Percentiles rank a stretch among this genome's conserved stretches.
Evolutionary conservation across 1,284 basidiomycete species (phyloP).

Genomic region (Peniophora sp.): DNA sequence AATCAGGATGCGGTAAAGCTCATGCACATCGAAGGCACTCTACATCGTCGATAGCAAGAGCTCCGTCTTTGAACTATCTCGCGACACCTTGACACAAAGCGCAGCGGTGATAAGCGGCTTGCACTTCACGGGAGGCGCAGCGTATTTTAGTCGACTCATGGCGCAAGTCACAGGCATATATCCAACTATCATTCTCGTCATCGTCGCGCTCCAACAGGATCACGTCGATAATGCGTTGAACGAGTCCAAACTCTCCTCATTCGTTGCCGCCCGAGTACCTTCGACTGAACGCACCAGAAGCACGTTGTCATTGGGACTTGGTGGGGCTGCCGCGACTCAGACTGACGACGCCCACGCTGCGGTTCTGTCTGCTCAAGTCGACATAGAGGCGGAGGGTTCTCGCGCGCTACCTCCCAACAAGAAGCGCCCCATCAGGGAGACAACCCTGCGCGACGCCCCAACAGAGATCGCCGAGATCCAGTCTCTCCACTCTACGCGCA

Average conservation of each 20-base stretch:
- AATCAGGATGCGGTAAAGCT: neutral
- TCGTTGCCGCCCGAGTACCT: no score
- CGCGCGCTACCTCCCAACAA: no score
- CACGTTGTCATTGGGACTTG: no score
- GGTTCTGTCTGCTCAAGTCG: no score
- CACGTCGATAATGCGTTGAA: neutral
- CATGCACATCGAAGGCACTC: neutral
- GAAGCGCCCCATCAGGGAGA: no score
- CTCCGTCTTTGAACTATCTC: neutral
- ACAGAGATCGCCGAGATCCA: no score
- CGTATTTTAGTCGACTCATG: neutral
- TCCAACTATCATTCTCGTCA: neutral
- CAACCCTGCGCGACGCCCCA: no score
- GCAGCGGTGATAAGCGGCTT: neutral
- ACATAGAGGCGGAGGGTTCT: no score
- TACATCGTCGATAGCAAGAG: neutral
- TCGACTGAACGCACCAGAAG: no score
- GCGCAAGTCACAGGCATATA: neutral
- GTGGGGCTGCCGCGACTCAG: no score
- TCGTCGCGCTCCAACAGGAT: neutral
- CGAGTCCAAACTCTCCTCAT: neutral
- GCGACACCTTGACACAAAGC: neutral
- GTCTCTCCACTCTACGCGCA: no score
- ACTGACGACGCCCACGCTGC: no score
- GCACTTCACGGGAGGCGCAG: neutral